Evolutionary conservation across 2,329 filamentous ascomycete species (phyloP).

Genomic region (Grosmannia clavigera): DNA sequence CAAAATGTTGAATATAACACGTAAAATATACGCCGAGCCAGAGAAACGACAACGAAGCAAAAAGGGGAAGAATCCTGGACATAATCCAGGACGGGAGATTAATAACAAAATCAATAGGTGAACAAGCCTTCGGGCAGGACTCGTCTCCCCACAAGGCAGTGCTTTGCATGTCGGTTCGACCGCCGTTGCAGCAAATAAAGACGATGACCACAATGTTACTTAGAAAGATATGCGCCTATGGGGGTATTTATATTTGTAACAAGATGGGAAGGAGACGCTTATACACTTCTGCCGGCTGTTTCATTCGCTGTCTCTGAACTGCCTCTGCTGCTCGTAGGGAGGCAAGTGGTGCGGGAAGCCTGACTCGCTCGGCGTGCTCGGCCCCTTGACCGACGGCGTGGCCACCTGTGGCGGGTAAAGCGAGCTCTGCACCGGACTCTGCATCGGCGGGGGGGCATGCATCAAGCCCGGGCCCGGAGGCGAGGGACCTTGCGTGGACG

Average conservation of each 20-base stretch:
- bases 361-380: slow-evolving; percentile 8
- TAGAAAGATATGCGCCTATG: background rate
- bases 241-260: slow-evolving; percentile 2
- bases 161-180: background rate
- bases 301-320: background rate
- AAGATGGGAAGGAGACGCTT: background rate
- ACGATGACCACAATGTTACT: background rate
- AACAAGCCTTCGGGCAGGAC: no score
- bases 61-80: no score
- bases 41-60: no score
- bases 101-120: no score
- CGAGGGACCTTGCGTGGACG: background rate
- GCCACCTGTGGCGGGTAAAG: background rate
- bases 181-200: background rate
- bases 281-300: background rate
- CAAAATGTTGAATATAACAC: no score
- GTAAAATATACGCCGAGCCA: no score
- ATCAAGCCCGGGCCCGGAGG: background rate
- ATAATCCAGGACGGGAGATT: no score
- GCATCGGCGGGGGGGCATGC: background rate
- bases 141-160: no score
- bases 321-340: slow-evolving; percentile 1
- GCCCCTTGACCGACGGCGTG: slow-evolving; percentile 4
- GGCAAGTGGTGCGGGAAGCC: slow-evolving; percentile 7
- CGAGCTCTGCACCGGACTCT: background rate